Base-by-base conservation (phyloP, 1,284 basidiomycete species). In the Cryptococcus maquisensis region DNA sequence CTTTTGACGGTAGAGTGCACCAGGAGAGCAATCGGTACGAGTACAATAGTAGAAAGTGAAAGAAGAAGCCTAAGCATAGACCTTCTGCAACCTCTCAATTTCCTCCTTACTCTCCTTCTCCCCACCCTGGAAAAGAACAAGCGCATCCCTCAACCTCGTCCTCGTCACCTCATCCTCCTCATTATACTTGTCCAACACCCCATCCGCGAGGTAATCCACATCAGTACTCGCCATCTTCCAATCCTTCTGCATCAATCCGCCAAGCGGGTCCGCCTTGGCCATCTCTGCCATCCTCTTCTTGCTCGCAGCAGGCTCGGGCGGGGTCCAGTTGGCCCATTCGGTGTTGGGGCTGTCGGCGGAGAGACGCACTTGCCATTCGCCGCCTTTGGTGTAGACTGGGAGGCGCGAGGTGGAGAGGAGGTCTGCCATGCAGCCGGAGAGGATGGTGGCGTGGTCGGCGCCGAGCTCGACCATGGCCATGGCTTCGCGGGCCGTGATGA, bases 381-480 rank as follows among this genome's bases (percentile, higher is more conserved):
- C 52, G 1, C 60, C 58, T 41, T 62, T 59, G 24, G 35, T 41
- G 53, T 62, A 62, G 12, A 36, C 47, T 9, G 65, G 63, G 7
- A 64, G 40, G 18, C 46, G 48, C 39, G 48, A 51, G 16, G 55
- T 49, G 13, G 53, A 49, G 21, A 54, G 45, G 13, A 66, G 47
- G 43, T 67, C 65, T 21, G 43, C 49, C 42, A 67, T 60, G 36
- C 45, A 39, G 23, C 50, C 57, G 16, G 46, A 24, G 21, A 60
- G 52, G 51, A 67, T 56, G 15, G 65, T 67, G 24, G 49, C 52
- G 41, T 64, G 60, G 43, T 67, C 58, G 7, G 56, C 59, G 23
- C 65, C 65, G 13, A 67, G 61, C 51, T 63, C 61, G 20, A 51
- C 38, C 59, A 60, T 55, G 9, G 60, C 61, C 53, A 67, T 55